Evolutionary conservation across 1,284 basidiomycete species (phyloP), one percentile per base, ranked within the genome.

Genomic region (Paramarasmius palmivorus): DNA sequence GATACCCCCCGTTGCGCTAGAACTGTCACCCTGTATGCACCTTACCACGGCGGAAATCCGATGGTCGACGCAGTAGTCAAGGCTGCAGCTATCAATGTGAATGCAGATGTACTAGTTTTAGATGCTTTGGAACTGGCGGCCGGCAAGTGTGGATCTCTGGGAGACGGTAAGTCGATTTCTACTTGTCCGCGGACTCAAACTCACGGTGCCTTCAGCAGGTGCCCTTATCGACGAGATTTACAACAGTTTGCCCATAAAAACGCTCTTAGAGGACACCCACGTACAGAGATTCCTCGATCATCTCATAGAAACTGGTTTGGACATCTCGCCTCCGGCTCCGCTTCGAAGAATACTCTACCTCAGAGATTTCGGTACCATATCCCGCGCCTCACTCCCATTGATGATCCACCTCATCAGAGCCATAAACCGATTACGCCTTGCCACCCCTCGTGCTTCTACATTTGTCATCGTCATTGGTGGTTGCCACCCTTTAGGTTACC

Each of bases 41-140:
- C 40, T 41, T 41, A 41, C 17, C 40, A 41, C 22, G 40, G 40
- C n/a, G 40, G 40, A 41, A 41, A 41, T 41, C 5, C 40, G 12
- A 19, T 41, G 5, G 17, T 41, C 23, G 40, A 41, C 10, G 14
- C 40, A 5, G 40, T 41, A 9, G 9, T 41, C 19, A 19, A 23
- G 19, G 23, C 7, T 4, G 17, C 19, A 5, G 45, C 45, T 2
- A 14, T 23, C 2, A 29, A 47, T 19, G 8, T 14, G 8, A 47
- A 47, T 15, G 45, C 45, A 8, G 32, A 47, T 29, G 17, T 35
- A 10, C 26, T 47, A 14, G 45, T 47, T 2, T 25, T 47, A 14
- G 45, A 47, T 35, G n/a, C 45, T 15, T 20, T 29, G 17, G 45
- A 26, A 29, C 23, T 47, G 29, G 45, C 45, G 15, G 26, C 32